Evolutionary conservation across 305 asterid genomes (phyloP).

Genomic region (Ilex paraguariensis): DNA sequence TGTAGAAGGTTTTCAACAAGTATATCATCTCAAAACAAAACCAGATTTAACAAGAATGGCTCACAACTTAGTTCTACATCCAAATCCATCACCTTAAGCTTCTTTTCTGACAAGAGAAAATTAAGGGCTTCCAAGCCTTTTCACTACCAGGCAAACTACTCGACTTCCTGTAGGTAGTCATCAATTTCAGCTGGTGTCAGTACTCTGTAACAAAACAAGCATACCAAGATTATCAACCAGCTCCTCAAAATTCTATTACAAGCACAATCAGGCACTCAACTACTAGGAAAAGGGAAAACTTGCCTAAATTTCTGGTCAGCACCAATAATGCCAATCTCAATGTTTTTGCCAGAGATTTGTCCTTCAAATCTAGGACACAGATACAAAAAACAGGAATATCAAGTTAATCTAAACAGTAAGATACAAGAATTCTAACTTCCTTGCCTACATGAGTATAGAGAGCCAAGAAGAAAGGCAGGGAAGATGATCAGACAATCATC

Average conservation of each 20-base stretch:
- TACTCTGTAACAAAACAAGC: constrained; percentile 21
- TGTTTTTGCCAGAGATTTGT: constrained; percentile 86
- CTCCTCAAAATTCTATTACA: not conserved
- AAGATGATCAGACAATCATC: no score
- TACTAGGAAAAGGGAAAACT: constrained; percentile 11
- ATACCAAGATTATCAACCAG: constrained; percentile 4
- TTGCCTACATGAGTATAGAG: no score
- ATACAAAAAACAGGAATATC: not conserved
- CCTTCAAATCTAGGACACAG: constrained; percentile 71
- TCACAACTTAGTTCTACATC: no score
- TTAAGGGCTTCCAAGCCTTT: not conserved
- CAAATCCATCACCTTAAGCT: no score
- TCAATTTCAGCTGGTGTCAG: constrained; percentile 40
- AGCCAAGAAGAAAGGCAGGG: no score
- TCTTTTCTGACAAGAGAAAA: no score
- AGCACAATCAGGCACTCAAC: not conserved
- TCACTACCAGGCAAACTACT: constrained; percentile 11
- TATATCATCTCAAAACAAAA: no score
- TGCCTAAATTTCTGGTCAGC: constrained; percentile 66
- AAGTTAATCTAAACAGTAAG: no score
- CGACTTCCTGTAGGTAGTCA: constrained; percentile 43
- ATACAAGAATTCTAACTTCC: no score
- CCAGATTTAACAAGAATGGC: no score
- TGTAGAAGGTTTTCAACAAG: no score
- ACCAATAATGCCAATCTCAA: constrained; percentile 93